Conservation (phyloP, 2,329 filamentous ascomycete species). For the Phaeomoniella chlamydospora region DNA sequence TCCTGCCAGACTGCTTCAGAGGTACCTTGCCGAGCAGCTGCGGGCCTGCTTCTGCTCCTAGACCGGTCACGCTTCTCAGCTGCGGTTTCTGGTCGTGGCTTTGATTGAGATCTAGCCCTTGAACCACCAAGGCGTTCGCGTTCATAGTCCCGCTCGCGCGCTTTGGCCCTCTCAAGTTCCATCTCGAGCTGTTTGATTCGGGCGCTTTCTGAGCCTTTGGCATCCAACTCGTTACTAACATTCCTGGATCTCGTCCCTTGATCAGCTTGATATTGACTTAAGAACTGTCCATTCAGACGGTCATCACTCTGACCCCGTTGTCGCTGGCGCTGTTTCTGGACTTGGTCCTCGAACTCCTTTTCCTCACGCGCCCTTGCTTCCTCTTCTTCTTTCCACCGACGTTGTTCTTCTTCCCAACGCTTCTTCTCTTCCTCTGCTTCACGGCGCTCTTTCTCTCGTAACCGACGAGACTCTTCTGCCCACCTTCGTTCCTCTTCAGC, state of each 20-base stretch:
- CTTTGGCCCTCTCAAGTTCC: conserved; percentile 52
- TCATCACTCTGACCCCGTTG: conserved; percentile 48
- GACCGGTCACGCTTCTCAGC: conserved; percentile 5
- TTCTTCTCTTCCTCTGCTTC: conserved; percentile 30
- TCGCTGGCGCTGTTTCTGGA: conserved; percentile 52
- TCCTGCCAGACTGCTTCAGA: conserved; percentile 43
- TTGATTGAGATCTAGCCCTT: conserved; percentile 13
- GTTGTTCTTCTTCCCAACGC: conserved; percentile 38
- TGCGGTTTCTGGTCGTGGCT: conserved; percentile 4
- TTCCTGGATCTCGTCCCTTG: conserved; percentile 29
- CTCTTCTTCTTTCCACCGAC: conserved; percentile 63
- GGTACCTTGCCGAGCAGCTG: conserved; percentile 25
- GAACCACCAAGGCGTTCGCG: conserved; percentile 40
- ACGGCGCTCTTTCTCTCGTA: conserved; percentile 35
- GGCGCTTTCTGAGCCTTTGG: conserved; percentile 42
- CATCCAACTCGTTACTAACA: conserved; percentile 23
- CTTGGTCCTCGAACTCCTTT: conserved; percentile 51
- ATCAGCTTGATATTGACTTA: conserved; percentile 74
- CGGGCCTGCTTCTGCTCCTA: conserved; percentile 15
- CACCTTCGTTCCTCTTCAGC: conserved; percentile 30
- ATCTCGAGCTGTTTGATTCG: conserved; percentile 70
- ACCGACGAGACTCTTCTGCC: conserved; percentile 28
- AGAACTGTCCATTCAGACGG: conserved; percentile 64
- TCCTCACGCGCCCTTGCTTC: conserved; percentile 59
- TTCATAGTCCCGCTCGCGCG: conserved; percentile 51